Percentiles rank a stretch among this genome's conserved stretches.
Conservation (phyloP, 2,329 filamentous ascomycete species). For the Colletotrichum higginsianum region DNA sequence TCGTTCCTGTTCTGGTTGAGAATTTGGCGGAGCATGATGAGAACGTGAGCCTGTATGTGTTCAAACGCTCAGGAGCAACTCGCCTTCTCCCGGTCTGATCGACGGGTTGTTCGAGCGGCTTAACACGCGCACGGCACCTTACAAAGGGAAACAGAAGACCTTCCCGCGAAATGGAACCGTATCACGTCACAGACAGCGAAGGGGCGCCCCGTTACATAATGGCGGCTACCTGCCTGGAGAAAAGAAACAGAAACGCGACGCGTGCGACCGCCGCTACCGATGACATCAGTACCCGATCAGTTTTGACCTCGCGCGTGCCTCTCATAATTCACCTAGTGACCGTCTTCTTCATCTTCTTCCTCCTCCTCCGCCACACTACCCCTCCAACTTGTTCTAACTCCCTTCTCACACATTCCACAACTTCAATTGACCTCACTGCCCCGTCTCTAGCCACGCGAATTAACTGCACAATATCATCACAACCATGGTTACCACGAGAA, state of each 20-base stretch:
- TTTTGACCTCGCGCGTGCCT: conserved; percentile 9
- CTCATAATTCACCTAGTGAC: not conserved
- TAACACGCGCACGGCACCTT: not conserved
- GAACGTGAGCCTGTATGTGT: too few relatives aligned
- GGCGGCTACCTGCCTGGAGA: conserved; percentile 33
- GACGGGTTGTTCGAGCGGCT: not conserved
- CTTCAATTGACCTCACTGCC: not conserved
- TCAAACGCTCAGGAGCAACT: too few relatives aligned
- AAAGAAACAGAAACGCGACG: conserved; percentile 42
- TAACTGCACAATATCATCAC: not conserved
- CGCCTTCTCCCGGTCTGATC: not conserved
- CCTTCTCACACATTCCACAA: not conserved
- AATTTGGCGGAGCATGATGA: not conserved
- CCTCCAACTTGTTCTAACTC: not conserved
- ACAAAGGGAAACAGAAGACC: not conserved
- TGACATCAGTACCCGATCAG: conserved; percentile 36
- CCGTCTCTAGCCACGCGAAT: not conserved
- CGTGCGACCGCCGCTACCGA: conserved; percentile 28
- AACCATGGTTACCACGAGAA: conserved; percentile 32
- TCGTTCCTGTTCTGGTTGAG: too few relatives aligned
- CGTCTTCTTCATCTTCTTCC: not conserved
- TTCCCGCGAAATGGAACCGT: not conserved
- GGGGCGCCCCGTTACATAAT: conserved; percentile 33
- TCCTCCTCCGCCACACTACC: not conserved
- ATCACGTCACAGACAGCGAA: conserved; percentile 9